Conservation (phyloP, 345 rosid species). For the Moricandia arvensis region DNA sequence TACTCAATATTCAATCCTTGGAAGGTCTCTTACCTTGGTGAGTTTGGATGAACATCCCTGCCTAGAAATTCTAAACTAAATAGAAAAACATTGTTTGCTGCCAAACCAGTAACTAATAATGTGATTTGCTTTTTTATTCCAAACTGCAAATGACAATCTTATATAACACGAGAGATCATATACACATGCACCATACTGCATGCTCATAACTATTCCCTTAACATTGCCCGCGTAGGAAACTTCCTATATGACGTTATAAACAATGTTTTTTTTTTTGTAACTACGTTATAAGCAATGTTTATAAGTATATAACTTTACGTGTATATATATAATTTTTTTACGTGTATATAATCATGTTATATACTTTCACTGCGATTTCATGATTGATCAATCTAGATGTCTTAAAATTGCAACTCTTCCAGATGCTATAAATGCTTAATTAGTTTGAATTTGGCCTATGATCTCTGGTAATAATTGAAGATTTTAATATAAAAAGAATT, state of each 20-base stretch:
- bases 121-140: neutral
- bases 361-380: neutral
- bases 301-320: neutral
- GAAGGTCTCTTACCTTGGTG: neutral
- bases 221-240: neutral
- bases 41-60: neutral
- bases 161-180: neutral
- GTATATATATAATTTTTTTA: too few species aligned
- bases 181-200: neutral
- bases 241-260: neutral
- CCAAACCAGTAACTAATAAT: neutral
- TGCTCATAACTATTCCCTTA: neutral
- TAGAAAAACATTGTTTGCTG: neutral
- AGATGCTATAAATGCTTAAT: neutral
- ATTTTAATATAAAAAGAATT: neutral
- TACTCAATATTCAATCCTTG: slow-evolving; percentile 2
- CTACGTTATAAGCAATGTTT: slow-evolving; percentile 1
- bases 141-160: neutral
- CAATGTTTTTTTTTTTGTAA: too few species aligned
- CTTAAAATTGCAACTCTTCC: neutral
- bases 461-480: neutral
- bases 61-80: neutral
- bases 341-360: neutral
- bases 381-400: neutral
- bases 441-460: neutral